A percentile compares a stretch with the other conserved stretches of the same genome.
phyloP scores from a whole-genome alignment of 257 asterid species.

The Solanum sitiens region DNA sequence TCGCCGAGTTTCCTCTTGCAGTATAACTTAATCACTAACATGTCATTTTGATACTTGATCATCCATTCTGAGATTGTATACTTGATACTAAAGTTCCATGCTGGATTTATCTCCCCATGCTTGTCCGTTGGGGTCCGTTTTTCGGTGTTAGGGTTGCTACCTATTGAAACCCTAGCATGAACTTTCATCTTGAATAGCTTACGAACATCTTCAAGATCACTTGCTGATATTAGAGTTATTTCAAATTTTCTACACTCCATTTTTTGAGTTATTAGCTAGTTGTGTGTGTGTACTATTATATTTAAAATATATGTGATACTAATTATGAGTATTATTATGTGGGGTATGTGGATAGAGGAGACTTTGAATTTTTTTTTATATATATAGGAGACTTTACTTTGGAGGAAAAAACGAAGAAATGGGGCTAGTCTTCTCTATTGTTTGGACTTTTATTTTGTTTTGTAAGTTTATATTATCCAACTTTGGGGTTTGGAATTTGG shows the following conservation, averaged over 20 bases:
- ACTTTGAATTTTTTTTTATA: not conserved
- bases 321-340: not conserved
- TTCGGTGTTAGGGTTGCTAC: constrained; percentile 10
- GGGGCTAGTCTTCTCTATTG: not conserved
- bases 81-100: constrained; percentile 54
- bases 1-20: constrained; percentile 61
- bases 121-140: constrained; percentile 26
- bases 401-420: not conserved
- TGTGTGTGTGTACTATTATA: not conserved
- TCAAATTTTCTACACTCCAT: not conserved
- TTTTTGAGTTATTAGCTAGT: not conserved
- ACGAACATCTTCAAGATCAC: constrained; percentile 41
- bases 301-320: not conserved
- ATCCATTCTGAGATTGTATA: constrained; percentile 39
- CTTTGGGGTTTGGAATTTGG: not conserved
- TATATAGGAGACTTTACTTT: not conserved
- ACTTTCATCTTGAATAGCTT: constrained; percentile 50
- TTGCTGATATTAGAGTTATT: constrained; percentile 48
- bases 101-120: constrained; percentile 36
- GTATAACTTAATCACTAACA: constrained; percentile 34
- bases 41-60: constrained; percentile 18
- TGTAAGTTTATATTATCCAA: not conserved
- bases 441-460: not conserved
- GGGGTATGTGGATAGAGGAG: not conserved
- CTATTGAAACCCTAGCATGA: constrained; percentile 46